Base-by-base conservation (phyloP, 495 filamentous ascomycete species). In the Penicillium lagena region DNA sequence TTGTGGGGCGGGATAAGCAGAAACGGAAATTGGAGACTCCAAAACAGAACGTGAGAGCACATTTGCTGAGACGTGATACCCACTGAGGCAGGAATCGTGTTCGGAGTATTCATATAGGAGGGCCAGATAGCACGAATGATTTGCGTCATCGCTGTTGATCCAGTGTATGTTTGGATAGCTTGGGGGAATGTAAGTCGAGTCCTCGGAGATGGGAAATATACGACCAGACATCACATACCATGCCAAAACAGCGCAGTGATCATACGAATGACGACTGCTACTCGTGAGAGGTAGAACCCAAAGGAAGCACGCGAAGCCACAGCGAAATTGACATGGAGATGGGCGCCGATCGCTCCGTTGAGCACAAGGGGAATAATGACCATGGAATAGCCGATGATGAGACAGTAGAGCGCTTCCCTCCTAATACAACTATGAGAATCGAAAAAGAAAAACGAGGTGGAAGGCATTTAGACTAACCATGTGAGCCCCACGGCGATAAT, bases 91-190 rank as follows among this genome's bases (percentile, higher is more conserved):
- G 74, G 62, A 13, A 78, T 64, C 41, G 70, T 58, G 45, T 79
- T 79, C 0, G 73, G 73, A 42, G 77, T 70, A 44, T 71, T 56
- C 17, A 62, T 64, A 51, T 76, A 81, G 22, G 68, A 75, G 10
- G 76, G 77, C 63, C 79, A 81, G 56, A 81, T 81, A 11, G 80
- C 77, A 43, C 67, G 52, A 35, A 77, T 22, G 22, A 22, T 22
- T 22, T 22, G 22, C 22, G 22, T 67, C 40, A 77, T 65, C 29
- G 71, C 72, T 2, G 72, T 66, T 32, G 69, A 73, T 66, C 68
- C 76, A 60, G 76, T 68, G 28, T 73, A 62, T 27, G 71, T 67
- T 35, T 75, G 70, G 47, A 74, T 71, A 12, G 70, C 69, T 59
- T 54, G 40, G 9, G 51, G 22, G 4, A 22, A 4, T 6, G 4